These are phyloP conservation scores for Tuber umbilicatum DNA, from an alignment of 495 filamentous ascomycete genomes.

Conservation along the genomic window DNA sequence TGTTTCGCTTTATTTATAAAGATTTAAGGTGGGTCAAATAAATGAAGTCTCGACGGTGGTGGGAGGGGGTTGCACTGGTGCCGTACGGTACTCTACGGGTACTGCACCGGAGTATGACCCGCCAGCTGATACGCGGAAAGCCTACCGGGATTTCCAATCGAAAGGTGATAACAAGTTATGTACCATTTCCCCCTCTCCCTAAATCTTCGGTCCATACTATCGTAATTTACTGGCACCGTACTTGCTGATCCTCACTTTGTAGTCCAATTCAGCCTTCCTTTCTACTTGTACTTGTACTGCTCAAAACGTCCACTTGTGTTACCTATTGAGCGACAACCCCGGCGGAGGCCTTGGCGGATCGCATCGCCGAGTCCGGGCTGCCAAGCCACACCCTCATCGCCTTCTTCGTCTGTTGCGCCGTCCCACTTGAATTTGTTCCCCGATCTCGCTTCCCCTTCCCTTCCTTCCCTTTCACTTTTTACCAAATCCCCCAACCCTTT, in stretches of 20 bases:
- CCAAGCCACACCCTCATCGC: not conserved
- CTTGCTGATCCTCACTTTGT: not conserved
- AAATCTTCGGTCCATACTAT: not conserved
- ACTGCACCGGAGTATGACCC: too few relatives aligned
- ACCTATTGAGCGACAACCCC: not conserved
- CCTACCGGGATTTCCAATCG: too few relatives aligned
- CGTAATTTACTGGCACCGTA: too few relatives aligned
- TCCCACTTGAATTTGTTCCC: not conserved
- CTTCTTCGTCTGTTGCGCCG: not conserved
- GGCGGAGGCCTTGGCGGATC: not conserved
- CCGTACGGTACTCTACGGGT: too few relatives aligned
- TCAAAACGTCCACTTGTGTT: too few relatives aligned
- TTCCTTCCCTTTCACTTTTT: not conserved
- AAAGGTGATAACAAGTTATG: not conserved
- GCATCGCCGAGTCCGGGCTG: not conserved
- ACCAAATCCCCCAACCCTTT: not conserved
- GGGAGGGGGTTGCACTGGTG: too few relatives aligned
- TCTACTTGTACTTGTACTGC: too few relatives aligned
- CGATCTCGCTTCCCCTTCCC: not conserved
- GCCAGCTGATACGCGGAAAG: too few relatives aligned
- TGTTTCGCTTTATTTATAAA: too few relatives aligned
- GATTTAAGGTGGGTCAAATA: too few relatives aligned
- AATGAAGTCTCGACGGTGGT: too few relatives aligned
- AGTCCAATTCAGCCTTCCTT: not conserved
- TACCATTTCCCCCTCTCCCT: not conserved